Evolutionary conservation across 1,284 basidiomycete species (phyloP).

Genomic region (Trichosporon sp.): DNA sequence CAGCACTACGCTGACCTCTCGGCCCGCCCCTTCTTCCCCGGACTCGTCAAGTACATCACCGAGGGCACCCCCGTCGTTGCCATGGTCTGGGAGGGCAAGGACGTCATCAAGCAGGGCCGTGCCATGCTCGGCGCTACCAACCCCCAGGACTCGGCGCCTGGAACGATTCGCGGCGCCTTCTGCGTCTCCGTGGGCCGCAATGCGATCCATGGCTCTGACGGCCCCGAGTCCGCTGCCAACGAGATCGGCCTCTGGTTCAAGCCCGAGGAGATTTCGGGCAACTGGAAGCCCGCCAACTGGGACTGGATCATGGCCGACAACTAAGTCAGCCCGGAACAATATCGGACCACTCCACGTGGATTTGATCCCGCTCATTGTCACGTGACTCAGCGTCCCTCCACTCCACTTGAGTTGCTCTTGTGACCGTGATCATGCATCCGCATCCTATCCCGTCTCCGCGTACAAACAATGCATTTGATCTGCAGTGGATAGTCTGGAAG

Average conservation of each 20-base stretch:
- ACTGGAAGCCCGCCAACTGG: constrained; percentile 49
- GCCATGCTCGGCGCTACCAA: constrained; percentile 55
- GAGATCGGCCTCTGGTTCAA: constrained; percentile 60
- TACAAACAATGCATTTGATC: constrained; percentile 7
- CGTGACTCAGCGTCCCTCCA: too few relatives aligned
- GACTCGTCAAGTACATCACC: constrained; percentile 55
- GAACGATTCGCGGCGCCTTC: constrained; percentile 19
- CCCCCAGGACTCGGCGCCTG: constrained; percentile 50
- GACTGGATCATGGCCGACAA: constrained; percentile 35
- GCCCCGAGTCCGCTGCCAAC: constrained; percentile 59
- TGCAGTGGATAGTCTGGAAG: not conserved
- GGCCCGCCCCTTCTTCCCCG: constrained; percentile 50
- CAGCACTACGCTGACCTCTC: constrained; percentile 54
- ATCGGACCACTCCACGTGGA: too few relatives aligned
- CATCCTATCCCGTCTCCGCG: too few relatives aligned
- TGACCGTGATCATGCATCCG: too few relatives aligned
- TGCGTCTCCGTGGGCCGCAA: constrained; percentile 46
- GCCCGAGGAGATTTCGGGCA: constrained; percentile 56
- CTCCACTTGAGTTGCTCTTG: too few relatives aligned
- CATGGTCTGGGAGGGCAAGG: constrained; percentile 49
- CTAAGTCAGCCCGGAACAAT: constrained; percentile 16
- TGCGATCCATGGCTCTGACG: constrained; percentile 60
- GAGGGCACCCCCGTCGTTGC: constrained; percentile 54
- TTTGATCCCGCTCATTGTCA: too few relatives aligned
- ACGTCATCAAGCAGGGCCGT: constrained; percentile 53